Evolutionary conservation across 2,329 filamentous ascomycete genomes (phyloP).

Genomic region (Blumeria graminis): DNA sequence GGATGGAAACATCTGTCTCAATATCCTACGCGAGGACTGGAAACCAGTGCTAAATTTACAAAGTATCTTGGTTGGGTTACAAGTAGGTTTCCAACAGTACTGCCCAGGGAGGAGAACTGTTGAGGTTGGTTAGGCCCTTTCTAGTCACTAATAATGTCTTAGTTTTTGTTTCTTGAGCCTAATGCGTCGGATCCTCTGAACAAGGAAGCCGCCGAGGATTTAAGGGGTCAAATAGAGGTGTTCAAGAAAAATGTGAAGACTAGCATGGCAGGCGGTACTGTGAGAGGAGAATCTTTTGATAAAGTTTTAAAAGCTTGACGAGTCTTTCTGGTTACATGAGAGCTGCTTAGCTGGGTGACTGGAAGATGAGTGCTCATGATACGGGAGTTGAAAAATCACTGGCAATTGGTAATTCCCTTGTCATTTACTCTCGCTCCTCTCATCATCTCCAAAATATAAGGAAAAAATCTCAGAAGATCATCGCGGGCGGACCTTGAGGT

Average conservation of each 20-base stretch:
- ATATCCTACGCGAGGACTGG: slow-evolving; percentile 95
- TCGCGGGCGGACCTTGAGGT: too few relatives aligned
- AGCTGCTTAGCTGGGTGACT: too few relatives aligned
- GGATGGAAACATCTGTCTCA: slow-evolving; percentile 92
- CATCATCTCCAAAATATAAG: too few relatives aligned
- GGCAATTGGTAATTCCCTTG: too few relatives aligned
- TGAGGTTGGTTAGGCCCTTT: too few relatives aligned
- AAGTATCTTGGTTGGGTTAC: slow-evolving; percentile 81
- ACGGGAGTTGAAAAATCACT: too few relatives aligned
- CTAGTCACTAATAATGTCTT: neutral
- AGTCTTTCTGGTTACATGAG: neutral
- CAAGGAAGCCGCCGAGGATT: slow-evolving; percentile 87
- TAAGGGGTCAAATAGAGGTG: slow-evolving; percentile 59
- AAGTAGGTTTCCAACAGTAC: slow-evolving; percentile 25
- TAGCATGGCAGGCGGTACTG: slow-evolving; percentile 57
- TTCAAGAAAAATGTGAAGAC: slow-evolving; percentile 81
- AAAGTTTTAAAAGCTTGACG: slow-evolving; percentile 35
- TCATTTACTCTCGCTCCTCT: too few relatives aligned
- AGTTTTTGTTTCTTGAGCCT: slow-evolving; percentile 94
- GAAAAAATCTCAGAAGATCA: too few relatives aligned
- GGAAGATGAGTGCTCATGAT: too few relatives aligned
- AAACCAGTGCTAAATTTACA: slow-evolving; percentile 95
- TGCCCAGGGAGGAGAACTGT: too few relatives aligned
- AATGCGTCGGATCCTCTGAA: slow-evolving; percentile 96
- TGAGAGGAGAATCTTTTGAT: slow-evolving; percentile 54